Conservation (phyloP, 1,139 yeast genomes). For the Saccharomyces pastorianus region DNA sequence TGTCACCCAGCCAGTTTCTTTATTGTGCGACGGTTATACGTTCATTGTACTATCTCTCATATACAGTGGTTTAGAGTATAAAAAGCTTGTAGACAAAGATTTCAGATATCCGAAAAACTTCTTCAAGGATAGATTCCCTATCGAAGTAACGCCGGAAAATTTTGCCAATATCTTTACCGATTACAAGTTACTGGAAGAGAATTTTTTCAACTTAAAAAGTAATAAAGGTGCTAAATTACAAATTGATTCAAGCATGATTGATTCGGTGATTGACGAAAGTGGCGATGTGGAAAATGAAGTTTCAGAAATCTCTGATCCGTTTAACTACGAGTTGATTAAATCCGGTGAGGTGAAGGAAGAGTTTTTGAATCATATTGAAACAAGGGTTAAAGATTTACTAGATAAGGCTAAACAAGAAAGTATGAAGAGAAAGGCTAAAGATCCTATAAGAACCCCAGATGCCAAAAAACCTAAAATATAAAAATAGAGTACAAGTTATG, state of each 20-base stretch:
- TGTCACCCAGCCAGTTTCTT: constrained; percentile 31
- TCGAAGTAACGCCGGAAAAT: constrained; percentile 15
- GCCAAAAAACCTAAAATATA: not conserved
- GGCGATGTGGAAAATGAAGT: constrained; percentile 4
- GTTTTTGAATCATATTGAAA: constrained; percentile 24
- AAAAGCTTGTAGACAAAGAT: constrained; percentile 17
- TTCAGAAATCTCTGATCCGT: constrained; percentile 10
- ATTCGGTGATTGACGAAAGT: constrained; percentile 22
- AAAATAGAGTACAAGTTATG: not conserved
- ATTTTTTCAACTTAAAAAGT: constrained; percentile 30
- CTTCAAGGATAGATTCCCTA: constrained; percentile 26
- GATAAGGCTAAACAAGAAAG: constrained; percentile 19
- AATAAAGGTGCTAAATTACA: constrained; percentile 29
- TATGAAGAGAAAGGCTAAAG: constrained; percentile 17
- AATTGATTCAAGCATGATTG: constrained; percentile 21
- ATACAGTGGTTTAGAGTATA: constrained; percentile 29
- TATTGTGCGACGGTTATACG: constrained; percentile 30
- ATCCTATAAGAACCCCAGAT: constrained; percentile 7
- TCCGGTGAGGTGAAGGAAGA: constrained; percentile 28
- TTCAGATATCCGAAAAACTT: constrained; percentile 29
- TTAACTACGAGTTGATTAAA: constrained; percentile 23
- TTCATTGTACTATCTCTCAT: constrained; percentile 26
- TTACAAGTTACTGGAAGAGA: constrained; percentile 28
- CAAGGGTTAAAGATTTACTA: constrained; percentile 21
- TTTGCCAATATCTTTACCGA: constrained; percentile 26